Evolutionary conservation across 306 rosid species (phyloP).

Genomic region (Cicer cuneatum): DNA sequence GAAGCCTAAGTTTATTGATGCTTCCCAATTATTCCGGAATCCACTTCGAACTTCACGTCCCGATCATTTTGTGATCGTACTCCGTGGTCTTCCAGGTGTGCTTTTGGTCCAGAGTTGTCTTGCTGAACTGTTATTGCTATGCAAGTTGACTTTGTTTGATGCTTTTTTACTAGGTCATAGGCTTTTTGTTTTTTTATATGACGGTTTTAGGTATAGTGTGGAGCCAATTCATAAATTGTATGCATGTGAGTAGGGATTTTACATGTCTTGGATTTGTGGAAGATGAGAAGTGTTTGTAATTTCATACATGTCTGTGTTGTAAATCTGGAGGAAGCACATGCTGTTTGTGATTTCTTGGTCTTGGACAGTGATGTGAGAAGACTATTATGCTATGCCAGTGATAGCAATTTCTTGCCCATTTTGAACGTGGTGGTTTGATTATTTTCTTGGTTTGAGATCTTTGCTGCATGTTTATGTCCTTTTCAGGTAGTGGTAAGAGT

Average conservation of each 20-base stretch:
- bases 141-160: slow-evolving; percentile 7
- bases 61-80: slow-evolving; percentile 84
- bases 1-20: slow-evolving; percentile 50
- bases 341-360: slow-evolving; percentile 24
- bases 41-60: slow-evolving; percentile 83
- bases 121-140: neutral
- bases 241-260: slow-evolving; percentile 18
- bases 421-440: slow-evolving; percentile 36
- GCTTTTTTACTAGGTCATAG: neutral
- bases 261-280: slow-evolving; percentile 16
- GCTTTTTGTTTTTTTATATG: slow-evolving; percentile 19
- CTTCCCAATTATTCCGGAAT: slow-evolving; percentile 64
- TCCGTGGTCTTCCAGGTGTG: slow-evolving; percentile 95
- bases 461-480: slow-evolving; percentile 33
- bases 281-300: slow-evolving; percentile 16
- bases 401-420: neutral
- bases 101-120: slow-evolving; percentile 4
- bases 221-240: slow-evolving; percentile 16
- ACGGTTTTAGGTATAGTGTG: neutral
- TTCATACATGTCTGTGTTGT: slow-evolving; percentile 7
- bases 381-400: neutral
- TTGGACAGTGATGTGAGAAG: slow-evolving; percentile 17
- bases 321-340: slow-evolving; percentile 26
- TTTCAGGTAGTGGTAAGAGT: slow-evolving; percentile 95
- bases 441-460: slow-evolving; percentile 31